Conservation (phyloP, 257 asterid species). For the Avicennia marina region DNA sequence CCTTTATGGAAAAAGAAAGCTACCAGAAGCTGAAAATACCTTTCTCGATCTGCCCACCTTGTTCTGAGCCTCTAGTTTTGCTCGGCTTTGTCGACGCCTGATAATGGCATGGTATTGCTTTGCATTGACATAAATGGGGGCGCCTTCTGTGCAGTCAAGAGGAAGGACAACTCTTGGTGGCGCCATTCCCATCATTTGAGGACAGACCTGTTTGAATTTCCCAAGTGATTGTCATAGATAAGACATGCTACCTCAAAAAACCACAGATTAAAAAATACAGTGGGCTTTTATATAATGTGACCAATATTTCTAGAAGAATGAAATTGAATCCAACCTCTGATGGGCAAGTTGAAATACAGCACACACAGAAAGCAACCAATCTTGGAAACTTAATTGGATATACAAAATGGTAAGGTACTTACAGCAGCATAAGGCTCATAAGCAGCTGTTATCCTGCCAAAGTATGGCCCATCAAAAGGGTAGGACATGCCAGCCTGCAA, state of each 20-base stretch:
- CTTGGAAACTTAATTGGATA: neutral
- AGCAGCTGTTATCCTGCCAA: slow-evolving; percentile 41
- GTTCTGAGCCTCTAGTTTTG: slow-evolving; percentile 67
- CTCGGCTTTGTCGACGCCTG: slow-evolving; percentile 68
- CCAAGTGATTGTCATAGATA: neutral
- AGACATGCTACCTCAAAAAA: neutral
- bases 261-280: neutral
- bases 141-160: slow-evolving; percentile 44
- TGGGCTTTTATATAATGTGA: neutral
- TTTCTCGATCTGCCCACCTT: slow-evolving; percentile 47
- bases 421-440: slow-evolving; percentile 51
- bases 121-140: slow-evolving; percentile 66
- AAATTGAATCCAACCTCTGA: too few species aligned
- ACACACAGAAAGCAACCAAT: too few species aligned
- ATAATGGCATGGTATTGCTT: slow-evolving; percentile 77
- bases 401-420: slow-evolving; percentile 19
- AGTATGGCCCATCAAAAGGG: slow-evolving; percentile 44
- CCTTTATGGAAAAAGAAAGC: too few species aligned
- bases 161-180: slow-evolving; percentile 57
- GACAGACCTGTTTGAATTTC: too few species aligned
- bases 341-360: too few species aligned
- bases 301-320: neutral
- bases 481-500: slow-evolving; percentile 51
- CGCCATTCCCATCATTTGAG: slow-evolving; percentile 48
- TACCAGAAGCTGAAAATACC: slow-evolving; percentile 48